These are phyloP conservation scores for Obelidium mucronatum DNA, from an alignment of 192 early-diverging fungal genomes.

Conservation along the genomic window DNA sequence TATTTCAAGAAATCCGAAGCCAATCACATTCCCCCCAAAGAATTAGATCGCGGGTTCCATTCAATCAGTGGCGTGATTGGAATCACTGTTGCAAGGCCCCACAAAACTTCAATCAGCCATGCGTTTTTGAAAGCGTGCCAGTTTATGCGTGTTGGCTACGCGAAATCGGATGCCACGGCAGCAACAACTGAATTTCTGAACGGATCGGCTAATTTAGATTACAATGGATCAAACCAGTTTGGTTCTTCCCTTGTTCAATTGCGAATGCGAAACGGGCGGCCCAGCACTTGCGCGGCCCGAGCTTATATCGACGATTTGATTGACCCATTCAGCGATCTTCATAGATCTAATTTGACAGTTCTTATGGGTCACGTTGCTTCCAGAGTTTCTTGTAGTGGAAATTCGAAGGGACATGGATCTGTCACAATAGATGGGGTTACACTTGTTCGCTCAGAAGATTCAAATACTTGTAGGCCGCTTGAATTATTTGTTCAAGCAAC, in stretches of 20 bases:
- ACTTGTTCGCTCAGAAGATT: background rate
- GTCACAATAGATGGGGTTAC: background rate
- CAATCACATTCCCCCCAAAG: background rate
- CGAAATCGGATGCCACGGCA: background rate
- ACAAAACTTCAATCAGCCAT: too few species aligned
- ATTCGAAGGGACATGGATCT: background rate
- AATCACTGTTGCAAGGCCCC: too few species aligned
- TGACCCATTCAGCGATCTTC: background rate
- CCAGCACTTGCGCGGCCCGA: background rate
- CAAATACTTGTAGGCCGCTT: background rate
- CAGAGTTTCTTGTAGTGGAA: background rate
- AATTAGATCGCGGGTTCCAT: constrained; percentile 22
- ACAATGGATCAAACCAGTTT: constrained; percentile 16
- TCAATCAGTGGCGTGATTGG: background rate
- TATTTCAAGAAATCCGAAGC: constrained; percentile 32
- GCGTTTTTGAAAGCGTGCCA: too few species aligned
- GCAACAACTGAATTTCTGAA: background rate
- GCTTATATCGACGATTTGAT: constrained; percentile 21
- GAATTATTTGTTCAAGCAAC: background rate
- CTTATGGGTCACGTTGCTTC: background rate
- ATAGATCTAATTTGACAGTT: constrained; percentile 29
- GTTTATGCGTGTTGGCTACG: background rate
- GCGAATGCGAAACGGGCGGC: background rate
- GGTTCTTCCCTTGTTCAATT: constrained; percentile 3
- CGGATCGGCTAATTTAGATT: background rate